Evolutionary conservation across 1,139 yeast species (phyloP), one percentile per base, ranked within the genome.

Genomic region (Candida labiduridarum): DNA sequence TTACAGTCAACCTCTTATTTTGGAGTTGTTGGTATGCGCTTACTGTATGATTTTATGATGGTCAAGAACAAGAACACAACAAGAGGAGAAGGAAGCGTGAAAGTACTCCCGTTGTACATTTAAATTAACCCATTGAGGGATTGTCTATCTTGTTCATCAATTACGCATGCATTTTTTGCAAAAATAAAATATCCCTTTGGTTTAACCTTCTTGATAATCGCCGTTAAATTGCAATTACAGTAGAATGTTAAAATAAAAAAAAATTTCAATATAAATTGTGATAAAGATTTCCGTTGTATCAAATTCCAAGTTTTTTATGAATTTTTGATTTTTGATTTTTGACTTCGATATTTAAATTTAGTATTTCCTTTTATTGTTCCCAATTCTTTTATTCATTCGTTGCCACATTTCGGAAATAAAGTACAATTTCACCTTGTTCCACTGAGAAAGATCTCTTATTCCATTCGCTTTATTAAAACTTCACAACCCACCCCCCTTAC

Each of bases 91-190:
- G 12, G 15, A 30, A 33, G n/a, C 15, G 35, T n/a, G n/a, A 14
- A 4, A 16, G 19, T 35, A 15, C 16, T 35, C 25, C 39, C 39
- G 15, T 38, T 38, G 41, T 38, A 38, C 41, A 38, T 38, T 25
- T 38, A 38, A 38, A 38, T 38, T 38, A 38, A 10, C 16, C 6
- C 41, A 38, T 22, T 38, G 41, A 27, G 16, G 41, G 41, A 38
- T 38, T 38, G 15, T 38, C 41, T 22, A 38, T 22, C 41, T 38
- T 36, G 25, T 9, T 38, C 41, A 38, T 36, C 40, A 18, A 22
- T 38, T 38, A 38, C 31, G 31, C 41, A 16, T 38, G 31, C 16
- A 38, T 19, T 19, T 19, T 19, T 22, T 10, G n/a, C 11, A 36
- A 18, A 36, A 4, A 18, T 15, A 36, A 36, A 18, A 36, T 19